phyloP scores from a whole-genome alignment of 176 grass and related monocot species.

The Oryza rufipogon region DNA sequence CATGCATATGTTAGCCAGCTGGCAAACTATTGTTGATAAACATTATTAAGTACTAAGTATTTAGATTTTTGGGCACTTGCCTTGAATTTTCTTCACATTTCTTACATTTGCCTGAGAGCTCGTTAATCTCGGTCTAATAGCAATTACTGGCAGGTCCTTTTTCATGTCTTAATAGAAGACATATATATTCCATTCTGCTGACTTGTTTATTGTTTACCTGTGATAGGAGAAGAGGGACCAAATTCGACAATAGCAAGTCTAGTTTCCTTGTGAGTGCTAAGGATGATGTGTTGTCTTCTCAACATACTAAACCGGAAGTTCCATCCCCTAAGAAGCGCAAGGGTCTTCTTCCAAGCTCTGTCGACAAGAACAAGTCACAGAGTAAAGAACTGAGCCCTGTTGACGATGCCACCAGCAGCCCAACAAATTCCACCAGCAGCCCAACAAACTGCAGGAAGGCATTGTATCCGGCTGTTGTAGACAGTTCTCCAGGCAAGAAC shows the following conservation, averaged over 20 bases:
- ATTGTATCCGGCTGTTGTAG: slow-evolving; percentile 11
- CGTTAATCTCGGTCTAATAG: not conserved
- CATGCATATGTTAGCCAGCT: slow-evolving; percentile 32
- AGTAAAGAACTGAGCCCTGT: slow-evolving; percentile 38
- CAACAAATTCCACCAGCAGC: not conserved
- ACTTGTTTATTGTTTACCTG: slow-evolving; percentile 17
- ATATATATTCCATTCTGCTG: slow-evolving; percentile 21
- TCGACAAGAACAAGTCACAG: slow-evolving; percentile 40
- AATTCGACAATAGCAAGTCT: slow-evolving; percentile 59
- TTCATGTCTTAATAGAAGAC: not conserved
- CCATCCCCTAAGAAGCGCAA: slow-evolving; percentile 75
- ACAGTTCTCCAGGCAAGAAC: slow-evolving; percentile 40
- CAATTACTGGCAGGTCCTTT: not conserved
- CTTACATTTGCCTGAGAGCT: not conserved
- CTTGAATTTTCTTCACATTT: slow-evolving; percentile 13
- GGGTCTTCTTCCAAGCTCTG: slow-evolving; percentile 52
- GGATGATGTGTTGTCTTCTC: slow-evolving; percentile 35
- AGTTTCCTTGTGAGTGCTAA: slow-evolving; percentile 34
- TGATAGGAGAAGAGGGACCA: slow-evolving; percentile 43
- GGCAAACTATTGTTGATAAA: slow-evolving; percentile 1
- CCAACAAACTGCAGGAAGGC: slow-evolving; percentile 7
- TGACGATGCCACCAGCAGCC: slow-evolving; percentile 34
- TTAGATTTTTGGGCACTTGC: slow-evolving; percentile 8
- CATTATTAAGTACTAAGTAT: not conserved
- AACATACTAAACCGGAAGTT: slow-evolving; percentile 53